These are phyloP conservation scores for Xylariaceae sp. DNA, from an alignment of 2,329 filamentous ascomycete genomes.

Conservation along the genomic window DNA sequence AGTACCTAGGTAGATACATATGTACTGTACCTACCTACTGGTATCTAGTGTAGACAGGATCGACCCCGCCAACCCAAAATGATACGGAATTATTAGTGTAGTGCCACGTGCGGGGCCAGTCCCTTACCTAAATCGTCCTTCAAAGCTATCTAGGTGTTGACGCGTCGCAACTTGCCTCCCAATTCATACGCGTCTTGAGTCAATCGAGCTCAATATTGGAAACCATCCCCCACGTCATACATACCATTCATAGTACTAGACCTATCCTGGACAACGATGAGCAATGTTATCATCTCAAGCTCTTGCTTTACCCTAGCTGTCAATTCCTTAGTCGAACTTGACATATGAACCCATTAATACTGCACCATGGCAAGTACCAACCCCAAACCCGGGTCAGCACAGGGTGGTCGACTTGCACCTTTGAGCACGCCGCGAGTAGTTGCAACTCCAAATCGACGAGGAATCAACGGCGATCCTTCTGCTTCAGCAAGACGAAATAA, in stretches of 20 bases:
- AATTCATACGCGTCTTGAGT: neutral
- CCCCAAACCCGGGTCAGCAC: conserved; percentile 18
- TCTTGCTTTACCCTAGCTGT: neutral
- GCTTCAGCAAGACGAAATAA: conserved; percentile 53
- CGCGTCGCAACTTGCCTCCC: neutral
- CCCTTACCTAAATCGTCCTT: neutral
- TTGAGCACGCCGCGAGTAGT: conserved; percentile 38
- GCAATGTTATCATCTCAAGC: conserved; percentile 4
- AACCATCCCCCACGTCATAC: neutral
- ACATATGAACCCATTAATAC: neutral
- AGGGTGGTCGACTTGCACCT: conserved; percentile 29
- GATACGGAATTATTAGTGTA: too few relatives aligned
- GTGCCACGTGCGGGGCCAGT: conserved; percentile 7
- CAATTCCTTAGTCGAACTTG: neutral
- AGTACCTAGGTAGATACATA: too few relatives aligned
- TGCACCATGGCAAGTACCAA: conserved; percentile 29
- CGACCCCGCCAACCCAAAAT: too few relatives aligned
- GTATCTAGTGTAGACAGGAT: too few relatives aligned
- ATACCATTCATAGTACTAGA: neutral
- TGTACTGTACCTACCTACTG: too few relatives aligned
- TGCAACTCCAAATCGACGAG: conserved; percentile 44
- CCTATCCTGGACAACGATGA: conserved; percentile 2
- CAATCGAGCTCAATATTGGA: neutral
- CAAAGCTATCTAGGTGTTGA: neutral
- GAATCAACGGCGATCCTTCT: conserved; percentile 49